A percentile compares a stretch with the other conserved stretches of the same genome.
Conservation (phyloP, 495 filamentous ascomycete species). For the Daldinia concentrica region DNA sequence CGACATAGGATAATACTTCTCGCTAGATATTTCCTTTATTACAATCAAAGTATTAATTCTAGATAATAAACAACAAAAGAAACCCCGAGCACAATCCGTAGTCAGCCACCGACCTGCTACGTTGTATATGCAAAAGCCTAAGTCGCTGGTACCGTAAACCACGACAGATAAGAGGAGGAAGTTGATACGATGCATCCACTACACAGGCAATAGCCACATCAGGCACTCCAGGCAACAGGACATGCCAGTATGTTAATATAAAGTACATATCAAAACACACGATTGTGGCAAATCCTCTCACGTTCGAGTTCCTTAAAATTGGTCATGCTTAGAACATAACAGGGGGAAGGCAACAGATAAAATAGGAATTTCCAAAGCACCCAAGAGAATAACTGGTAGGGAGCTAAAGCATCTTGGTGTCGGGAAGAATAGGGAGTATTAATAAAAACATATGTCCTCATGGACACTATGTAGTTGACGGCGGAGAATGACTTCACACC, state of each 20-base stretch:
- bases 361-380: neutral
- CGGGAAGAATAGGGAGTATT: too few species aligned
- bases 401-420: too few species aligned
- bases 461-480: too few species aligned
- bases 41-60: neutral
- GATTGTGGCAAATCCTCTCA: neutral
- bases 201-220: neutral
- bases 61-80: neutral
- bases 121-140: neutral
- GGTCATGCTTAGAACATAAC: neutral
- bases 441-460: too few species aligned
- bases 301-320: neutral
- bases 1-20: neutral
- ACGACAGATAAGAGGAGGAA: neutral
- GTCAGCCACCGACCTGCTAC: neutral
- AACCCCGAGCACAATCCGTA: neutral
- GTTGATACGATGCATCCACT: neutral
- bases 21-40: neutral
- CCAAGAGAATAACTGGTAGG: neutral
- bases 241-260: neutral
- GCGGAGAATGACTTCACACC: too few species aligned
- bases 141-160: neutral
- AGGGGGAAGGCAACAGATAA: neutral
- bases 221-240: neutral
- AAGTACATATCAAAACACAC: neutral